A percentile compares a stretch with the other conserved stretches of the same genome.
These are phyloP conservation scores for Hammondia hammondi DNA, from an alignment of 169 alveolate species.

Conservation along the genomic window DNA sequence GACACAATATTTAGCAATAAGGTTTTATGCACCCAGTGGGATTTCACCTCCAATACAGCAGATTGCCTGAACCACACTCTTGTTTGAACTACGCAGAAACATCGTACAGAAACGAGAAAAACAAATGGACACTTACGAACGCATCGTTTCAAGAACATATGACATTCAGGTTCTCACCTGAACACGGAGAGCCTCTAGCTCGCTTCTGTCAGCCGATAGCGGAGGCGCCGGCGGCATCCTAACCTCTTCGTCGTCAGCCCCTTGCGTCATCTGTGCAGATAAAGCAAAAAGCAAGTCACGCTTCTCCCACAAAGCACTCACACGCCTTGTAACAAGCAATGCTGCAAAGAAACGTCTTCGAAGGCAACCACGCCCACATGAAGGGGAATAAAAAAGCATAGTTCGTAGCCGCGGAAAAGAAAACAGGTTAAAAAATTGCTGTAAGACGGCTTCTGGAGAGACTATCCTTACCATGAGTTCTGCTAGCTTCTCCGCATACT, in stretches of 20 bases:
- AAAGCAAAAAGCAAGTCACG: background rate
- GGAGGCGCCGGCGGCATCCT: background rate
- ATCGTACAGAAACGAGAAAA: background rate
- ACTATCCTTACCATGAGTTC: background rate
- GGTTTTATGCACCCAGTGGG: too few species aligned
- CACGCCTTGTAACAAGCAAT: too few species aligned
- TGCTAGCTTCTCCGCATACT: slow-evolving; percentile 36
- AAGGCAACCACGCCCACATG: too few species aligned
- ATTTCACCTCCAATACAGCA: too few species aligned
- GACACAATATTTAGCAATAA: too few species aligned
- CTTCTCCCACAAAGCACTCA: too few species aligned
- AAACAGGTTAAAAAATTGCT: too few species aligned
- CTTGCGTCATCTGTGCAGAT: background rate
- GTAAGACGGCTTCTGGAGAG: background rate
- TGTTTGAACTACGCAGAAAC: background rate
- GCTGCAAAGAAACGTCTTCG: too few species aligned
- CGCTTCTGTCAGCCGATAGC: background rate
- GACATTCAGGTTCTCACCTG: background rate
- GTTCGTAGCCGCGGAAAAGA: too few species aligned
- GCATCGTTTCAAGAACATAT: background rate
- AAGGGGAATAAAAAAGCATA: too few species aligned
- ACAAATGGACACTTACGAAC: background rate
- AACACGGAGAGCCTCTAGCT: slow-evolving; percentile 18
- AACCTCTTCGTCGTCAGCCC: background rate
- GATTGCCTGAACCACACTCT: too few species aligned